These are phyloP conservation scores for Kodamaea kaohsiungensis DNA, from an alignment of 805 yeast species.

Conservation along the genomic window DNA sequence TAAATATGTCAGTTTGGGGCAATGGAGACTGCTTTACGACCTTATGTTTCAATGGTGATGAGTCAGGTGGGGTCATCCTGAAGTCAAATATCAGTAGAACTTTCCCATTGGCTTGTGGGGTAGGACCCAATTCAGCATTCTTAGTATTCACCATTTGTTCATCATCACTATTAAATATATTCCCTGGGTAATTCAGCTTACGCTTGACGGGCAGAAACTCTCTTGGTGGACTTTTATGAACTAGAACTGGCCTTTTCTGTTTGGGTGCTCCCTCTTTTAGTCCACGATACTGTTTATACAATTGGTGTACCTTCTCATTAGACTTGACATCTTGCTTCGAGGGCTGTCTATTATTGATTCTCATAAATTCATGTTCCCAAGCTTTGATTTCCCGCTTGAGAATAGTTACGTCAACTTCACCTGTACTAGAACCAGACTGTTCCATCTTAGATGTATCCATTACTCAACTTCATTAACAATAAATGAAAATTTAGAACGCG, in stretches of 20 bases:
- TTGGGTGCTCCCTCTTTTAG: slow-evolving; percentile 10
- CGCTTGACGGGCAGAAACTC: not conserved
- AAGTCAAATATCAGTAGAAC: slow-evolving; percentile 74
- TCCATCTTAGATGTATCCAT: not conserved
- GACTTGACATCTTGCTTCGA: slow-evolving; percentile 35
- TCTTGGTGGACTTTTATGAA: not conserved
- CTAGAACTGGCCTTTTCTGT: not conserved
- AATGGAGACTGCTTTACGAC: not conserved
- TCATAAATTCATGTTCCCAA: slow-evolving; percentile 40
- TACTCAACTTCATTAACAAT: not conserved
- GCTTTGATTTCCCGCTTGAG: slow-evolving; percentile 34
- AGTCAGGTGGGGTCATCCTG: slow-evolving; percentile 42
- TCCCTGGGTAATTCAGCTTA: not conserved
- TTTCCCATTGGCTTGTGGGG: slow-evolving; percentile 82
- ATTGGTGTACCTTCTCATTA: slow-evolving; percentile 26
- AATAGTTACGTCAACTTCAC: slow-evolving; percentile 6
- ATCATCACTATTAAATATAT: not conserved
- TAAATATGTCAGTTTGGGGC: slow-evolving; percentile 21
- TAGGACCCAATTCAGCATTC: slow-evolving; percentile 67
- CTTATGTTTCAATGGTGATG: slow-evolving; percentile 35
- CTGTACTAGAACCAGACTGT: not conserved
- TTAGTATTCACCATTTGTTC: not conserved
- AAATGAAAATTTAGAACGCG: not conserved
- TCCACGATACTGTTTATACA: slow-evolving; percentile 34
- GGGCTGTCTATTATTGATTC: slow-evolving; percentile 31